Conservation (phyloP, 805 yeast genomes). For the Monosporozyma unispora region DNA sequence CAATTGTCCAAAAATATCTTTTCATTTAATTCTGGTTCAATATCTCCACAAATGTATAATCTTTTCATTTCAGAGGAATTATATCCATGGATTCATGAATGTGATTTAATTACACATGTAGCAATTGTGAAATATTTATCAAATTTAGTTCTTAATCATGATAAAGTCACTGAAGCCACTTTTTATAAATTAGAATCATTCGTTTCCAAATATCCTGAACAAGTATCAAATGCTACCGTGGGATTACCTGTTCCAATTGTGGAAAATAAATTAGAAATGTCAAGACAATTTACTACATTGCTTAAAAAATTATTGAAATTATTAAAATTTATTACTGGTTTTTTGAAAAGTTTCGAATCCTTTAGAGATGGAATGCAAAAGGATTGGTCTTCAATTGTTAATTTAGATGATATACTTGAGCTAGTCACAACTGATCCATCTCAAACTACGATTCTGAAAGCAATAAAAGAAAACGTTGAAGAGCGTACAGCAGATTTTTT, state of each 20-base stretch:
- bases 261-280: conserved; percentile 40
- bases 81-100: conserved; percentile 54
- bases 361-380: conserved; percentile 44
- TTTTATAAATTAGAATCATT: conserved; percentile 46
- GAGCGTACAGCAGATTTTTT: conserved; percentile 3
- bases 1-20: conserved; percentile 46
- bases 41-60: conserved; percentile 56
- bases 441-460: conserved; percentile 8
- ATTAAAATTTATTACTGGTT: conserved; percentile 41
- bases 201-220: conserved; percentile 40
- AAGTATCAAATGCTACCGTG: conserved; percentile 32
- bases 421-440: conserved; percentile 13
- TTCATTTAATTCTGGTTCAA: conserved; percentile 41
- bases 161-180: conserved; percentile 31
- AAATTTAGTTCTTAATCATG: conserved; percentile 46
- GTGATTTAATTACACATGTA: conserved; percentile 56
- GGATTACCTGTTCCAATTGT: conserved; percentile 44
- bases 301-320: conserved; percentile 45
- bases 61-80: conserved; percentile 43
- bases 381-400: conserved; percentile 49
- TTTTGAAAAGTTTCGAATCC: conserved; percentile 38
- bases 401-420: conserved; percentile 24
- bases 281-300: conserved; percentile 44
- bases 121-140: conserved; percentile 50
- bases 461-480: conserved; percentile 12